phyloP scores from a whole-genome alignment of 441 rosid genomes.

The Francoa sonchifolia region DNA sequence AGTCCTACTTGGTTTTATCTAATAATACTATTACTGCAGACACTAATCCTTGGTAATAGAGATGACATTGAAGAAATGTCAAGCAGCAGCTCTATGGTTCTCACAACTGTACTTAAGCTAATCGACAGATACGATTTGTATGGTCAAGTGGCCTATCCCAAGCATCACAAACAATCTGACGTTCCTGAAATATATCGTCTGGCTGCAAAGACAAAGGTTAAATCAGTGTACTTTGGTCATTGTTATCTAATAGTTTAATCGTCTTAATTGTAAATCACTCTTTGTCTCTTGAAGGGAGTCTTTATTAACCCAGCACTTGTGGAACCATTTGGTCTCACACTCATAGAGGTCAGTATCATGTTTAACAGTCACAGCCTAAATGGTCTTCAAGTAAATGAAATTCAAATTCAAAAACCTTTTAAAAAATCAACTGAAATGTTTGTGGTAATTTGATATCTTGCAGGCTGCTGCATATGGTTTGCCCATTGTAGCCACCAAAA shows the following conservation, averaged over 20 bases:
- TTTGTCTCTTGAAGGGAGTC: conserved; percentile 45
- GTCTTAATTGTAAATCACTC: not conserved
- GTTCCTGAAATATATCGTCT: conserved; percentile 65
- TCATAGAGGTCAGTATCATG: conserved; percentile 41
- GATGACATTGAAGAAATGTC: conserved; percentile 71
- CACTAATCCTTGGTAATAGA: conserved; percentile 60
- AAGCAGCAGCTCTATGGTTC: conserved; percentile 41
- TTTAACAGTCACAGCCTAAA: not conserved
- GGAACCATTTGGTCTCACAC: conserved; percentile 70
- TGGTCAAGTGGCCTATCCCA: conserved; percentile 69
- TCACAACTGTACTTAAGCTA: conserved; percentile 52
- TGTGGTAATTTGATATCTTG: too few relatives aligned
- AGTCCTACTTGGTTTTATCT: conserved; percentile 1
- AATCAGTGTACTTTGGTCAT: too few relatives aligned
- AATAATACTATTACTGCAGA: conserved; percentile 21
- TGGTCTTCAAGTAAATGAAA: conserved; percentile 1
- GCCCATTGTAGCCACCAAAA: conserved; percentile 61
- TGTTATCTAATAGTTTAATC: not conserved
- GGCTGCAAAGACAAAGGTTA: conserved; percentile 69
- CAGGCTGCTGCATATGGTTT: conserved; percentile 74
- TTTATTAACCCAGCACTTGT: conserved; percentile 69
- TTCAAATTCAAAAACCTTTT: too few relatives aligned
- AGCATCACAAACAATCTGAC: conserved; percentile 66
- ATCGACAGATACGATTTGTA: conserved; percentile 55
- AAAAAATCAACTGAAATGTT: too few relatives aligned